Percentiles rank a stretch among this genome's conserved stretches.
phyloP scores from a whole-genome alignment of 2,329 filamentous ascomycete species.

The Fusarium pilosicola region DNA sequence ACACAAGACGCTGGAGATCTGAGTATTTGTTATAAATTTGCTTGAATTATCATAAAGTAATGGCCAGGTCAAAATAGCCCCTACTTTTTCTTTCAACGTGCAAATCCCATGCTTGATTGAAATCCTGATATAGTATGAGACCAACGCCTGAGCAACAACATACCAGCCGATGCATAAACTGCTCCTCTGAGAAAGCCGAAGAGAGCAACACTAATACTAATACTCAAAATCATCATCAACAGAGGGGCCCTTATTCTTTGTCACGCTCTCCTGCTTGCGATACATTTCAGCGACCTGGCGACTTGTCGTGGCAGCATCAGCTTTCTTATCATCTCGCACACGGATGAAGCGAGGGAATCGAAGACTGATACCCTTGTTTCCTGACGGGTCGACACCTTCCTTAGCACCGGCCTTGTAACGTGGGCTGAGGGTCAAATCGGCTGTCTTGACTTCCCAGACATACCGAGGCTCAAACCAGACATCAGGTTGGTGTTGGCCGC shows the following conservation, averaged over 20 bases:
- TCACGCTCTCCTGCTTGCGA: slow-evolving; percentile 88
- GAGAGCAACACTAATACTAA: slow-evolving; percentile 53
- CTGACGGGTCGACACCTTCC: slow-evolving; percentile 77
- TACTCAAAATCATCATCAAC: slow-evolving; percentile 99
- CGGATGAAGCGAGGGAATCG: slow-evolving; percentile 95
- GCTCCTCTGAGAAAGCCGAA: not conserved
- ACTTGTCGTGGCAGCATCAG: slow-evolving; percentile 86
- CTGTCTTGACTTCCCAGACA: slow-evolving; percentile 98
- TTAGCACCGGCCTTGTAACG: slow-evolving; percentile 91
- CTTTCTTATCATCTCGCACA: slow-evolving; percentile 93
- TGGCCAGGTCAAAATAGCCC: not conserved
- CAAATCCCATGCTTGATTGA: slow-evolving; percentile 2
- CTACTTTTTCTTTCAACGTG: not conserved
- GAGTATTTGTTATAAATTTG: not conserved
- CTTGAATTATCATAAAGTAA: not conserved
- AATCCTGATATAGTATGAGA: not conserved
- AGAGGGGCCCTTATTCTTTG: slow-evolving; percentile 83
- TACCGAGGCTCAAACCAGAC: slow-evolving; percentile 96
- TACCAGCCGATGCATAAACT: slow-evolving; percentile 3
- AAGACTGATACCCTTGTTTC: slow-evolving; percentile 84
- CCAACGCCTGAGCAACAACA: slow-evolving; percentile 25
- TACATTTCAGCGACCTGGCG: slow-evolving; percentile 97
- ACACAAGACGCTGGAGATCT: not conserved
- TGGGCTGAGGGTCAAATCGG: slow-evolving; percentile 91
- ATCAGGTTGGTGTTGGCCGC: slow-evolving; percentile 92